A percentile compares a stretch with the other conserved stretches of the same genome.
These are phyloP conservation scores for Lachnellula willkommii DNA, from an alignment of 2,329 filamentous ascomycete genomes.

Conservation along the genomic window DNA sequence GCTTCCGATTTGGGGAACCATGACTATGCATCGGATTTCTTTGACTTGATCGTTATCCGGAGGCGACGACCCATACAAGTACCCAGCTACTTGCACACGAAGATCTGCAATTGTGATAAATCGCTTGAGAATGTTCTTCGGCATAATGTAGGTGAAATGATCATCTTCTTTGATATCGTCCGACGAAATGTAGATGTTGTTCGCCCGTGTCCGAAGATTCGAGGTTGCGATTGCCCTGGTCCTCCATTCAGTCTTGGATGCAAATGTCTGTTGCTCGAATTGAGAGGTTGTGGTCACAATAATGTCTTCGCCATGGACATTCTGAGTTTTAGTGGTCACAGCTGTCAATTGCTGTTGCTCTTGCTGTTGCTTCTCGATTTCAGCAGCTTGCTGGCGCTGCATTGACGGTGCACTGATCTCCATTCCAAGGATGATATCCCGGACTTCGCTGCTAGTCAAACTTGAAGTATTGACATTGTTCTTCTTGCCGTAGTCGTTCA, in stretches of 20 bases:
- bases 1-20: conserved; percentile 94
- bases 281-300: conserved; percentile 97
- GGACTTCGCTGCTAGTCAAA: conserved; percentile 91
- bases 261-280: conserved; percentile 96
- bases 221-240: conserved; percentile 94
- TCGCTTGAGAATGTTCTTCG: conserved; percentile 95
- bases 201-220: conserved; percentile 85
- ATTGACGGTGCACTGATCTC: conserved; percentile 97
- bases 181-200: conserved; percentile 98
- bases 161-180: conserved; percentile 89
- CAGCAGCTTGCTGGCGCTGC: conserved; percentile 95
- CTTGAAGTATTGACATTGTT: conserved; percentile 99
- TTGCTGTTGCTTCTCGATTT: conserved; percentile 98
- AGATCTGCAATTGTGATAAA: conserved; percentile 98
- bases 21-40: conserved; percentile 92
- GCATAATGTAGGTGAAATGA: conserved; percentile 92
- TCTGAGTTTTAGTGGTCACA: conserved; percentile 97
- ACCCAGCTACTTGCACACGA: conserved; percentile 92
- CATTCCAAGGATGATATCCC: conserved; percentile 98
- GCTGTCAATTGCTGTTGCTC: conserved; percentile 95
- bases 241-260: conserved; percentile 98
- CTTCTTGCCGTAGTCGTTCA: conserved; percentile 99
- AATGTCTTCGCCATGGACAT: conserved; percentile 93
- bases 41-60: conserved; percentile 95
- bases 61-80: conserved; percentile 87